Evolutionary conservation across 2,329 filamentous ascomycete species (phyloP), one percentile per base, ranked within the genome.

Genomic region (Cladosporium sp.): DNA sequence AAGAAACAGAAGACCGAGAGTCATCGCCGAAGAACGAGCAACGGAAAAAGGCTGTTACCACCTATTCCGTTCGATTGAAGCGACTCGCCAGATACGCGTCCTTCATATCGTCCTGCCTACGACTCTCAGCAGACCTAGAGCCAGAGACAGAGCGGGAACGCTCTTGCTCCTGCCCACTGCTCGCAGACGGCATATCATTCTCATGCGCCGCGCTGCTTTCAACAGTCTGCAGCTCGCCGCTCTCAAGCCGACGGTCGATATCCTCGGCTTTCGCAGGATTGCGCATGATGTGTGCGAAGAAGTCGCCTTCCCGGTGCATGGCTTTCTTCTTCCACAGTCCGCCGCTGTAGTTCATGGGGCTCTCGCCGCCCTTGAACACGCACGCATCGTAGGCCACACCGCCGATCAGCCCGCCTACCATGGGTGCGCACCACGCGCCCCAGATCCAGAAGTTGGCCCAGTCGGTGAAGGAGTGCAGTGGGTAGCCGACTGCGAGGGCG

Each of bases 311-410:
- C 34, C 68, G 61, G 63, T 71, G 70, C 57, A 71, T 65, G 4
- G 65, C 64, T 21, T 73, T 68, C 32, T 66, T 65, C 65, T 69
- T 70, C 71, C 74, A 74, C 11, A 70, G 65, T 28, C 67, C 65
- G 4, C 80, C 68, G 10, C 69, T 80, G 70, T 85, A 85, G 68
- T 85, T 85, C n/a, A 85, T 78, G 0, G 82, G 83, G 62, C 78
- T 81, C 70, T 85, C 83, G 1, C 81, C 82, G 30, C 74, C 74
- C 7, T 81, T 81, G 71, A 85, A 85, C 59, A 85, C 81, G 54
- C 80, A 78, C n/a, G 78, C 75, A 72, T 84, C 83, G 70, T 85
- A 85, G 36, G 84, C 66, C 38, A 83, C 77, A 0, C 72, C 81
- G 0, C 83, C 82, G 15, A 80, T 69, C 3, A 84, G 71, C 0